Base-by-base conservation (phyloP, 352 stramenopile genomes). In the Pythium volutum region DNA sequence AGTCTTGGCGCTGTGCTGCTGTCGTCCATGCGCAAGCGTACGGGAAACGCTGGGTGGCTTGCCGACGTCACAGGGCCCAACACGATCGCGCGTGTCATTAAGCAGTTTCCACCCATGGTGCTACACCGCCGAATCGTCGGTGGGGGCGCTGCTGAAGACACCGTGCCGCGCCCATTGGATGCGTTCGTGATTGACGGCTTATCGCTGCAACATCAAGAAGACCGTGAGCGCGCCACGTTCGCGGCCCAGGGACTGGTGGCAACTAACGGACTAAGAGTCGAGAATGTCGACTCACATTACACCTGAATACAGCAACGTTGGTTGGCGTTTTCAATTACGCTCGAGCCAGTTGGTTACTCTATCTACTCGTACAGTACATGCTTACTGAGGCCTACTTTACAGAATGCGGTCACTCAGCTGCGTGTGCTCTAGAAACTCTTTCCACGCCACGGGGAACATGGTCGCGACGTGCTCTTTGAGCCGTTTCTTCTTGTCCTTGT, bases 371-470 rank as follows among this genome's bases (percentile, higher is more conserved):
- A 26, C 15, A 26, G 18, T 47, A 25, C n/a, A 5, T 48, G 42
- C 7, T 45, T 20, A 20, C 12, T 38, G 7, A 14, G 38, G n/a
- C n/a, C n/a, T n/a, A 45, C 38, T 48, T 14, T 64, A 64, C 39
- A 59, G 6, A 22, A 65, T 29, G 9, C 50, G 64, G 61, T 92
- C 83, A 25, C 53, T 81, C 6, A 71, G 48, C 25, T 73, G 56
- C 8, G 77, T 84, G 23, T 78, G 51, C 3, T 71, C 56, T 20
- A 93, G 65, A 49, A 93, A 91, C 27, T 74, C 75, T 41, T 76
- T 77, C 82, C 84, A 93, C 20, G 89, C 71, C 36, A 91, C 64
- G 0, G 84, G 82, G 50, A 93, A 93, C 29, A 89, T 71, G 26
- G 87, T 75, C 27, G 70, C 70, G 29, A 91, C 79, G 46, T 82